Conservation (phyloP, 176 grass and related monocot species). For the Oropetium thomaeum region DNA sequence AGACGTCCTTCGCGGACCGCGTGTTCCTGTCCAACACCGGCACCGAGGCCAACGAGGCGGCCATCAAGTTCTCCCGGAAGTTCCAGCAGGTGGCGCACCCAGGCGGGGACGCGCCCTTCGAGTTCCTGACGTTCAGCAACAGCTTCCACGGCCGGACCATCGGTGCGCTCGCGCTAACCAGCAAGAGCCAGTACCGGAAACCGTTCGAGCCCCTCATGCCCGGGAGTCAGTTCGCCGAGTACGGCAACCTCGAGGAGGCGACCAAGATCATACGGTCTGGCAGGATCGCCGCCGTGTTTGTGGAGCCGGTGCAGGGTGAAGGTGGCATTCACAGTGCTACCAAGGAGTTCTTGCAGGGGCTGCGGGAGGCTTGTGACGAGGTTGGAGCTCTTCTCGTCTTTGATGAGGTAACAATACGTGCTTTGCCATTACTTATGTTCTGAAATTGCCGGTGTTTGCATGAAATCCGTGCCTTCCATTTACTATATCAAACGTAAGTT, state of each 20-base stretch:
- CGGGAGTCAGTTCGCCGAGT: conserved; percentile 60
- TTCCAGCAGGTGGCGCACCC: conserved; percentile 53
- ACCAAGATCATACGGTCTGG: conserved; percentile 49
- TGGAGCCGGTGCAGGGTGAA: conserved; percentile 85
- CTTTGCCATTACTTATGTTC: neutral
- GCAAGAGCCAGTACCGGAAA: conserved; percentile 68
- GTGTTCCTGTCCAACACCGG: conserved; percentile 79
- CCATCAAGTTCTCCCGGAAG: conserved; percentile 92
- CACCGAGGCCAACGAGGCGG: conserved; percentile 96
- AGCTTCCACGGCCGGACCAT: conserved; percentile 89
- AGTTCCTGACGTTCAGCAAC: conserved; percentile 69
- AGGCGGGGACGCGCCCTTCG: conserved; percentile 28
- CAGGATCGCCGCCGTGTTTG: conserved; percentile 76
- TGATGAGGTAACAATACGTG: conserved; percentile 67
- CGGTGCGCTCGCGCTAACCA: conserved; percentile 77
- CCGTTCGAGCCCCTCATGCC: conserved; percentile 84
- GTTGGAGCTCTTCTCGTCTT: conserved; percentile 70
- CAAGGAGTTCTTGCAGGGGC: conserved; percentile 65
- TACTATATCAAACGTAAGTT: neutral
- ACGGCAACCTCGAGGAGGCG: conserved; percentile 59
- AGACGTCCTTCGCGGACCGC: conserved; percentile 77
- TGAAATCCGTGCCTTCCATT: neutral
- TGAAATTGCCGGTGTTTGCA: neutral
- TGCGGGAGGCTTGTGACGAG: conserved; percentile 68
- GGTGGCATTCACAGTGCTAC: conserved; percentile 82